phyloP scores from a whole-genome alignment of 306 rosid genomes.

The Luffa acutangula region DNA sequence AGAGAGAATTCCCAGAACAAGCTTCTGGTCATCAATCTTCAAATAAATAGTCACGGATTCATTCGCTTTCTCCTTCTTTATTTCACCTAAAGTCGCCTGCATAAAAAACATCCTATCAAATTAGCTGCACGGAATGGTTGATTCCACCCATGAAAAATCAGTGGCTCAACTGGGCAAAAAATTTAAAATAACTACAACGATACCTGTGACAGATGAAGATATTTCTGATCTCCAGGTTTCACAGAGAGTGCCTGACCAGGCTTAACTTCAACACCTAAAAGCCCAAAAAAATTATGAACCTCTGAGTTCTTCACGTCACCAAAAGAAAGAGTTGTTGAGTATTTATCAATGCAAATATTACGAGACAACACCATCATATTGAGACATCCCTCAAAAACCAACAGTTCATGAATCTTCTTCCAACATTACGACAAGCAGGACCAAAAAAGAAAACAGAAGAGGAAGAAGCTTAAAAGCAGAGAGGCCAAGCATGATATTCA shows the following conservation, averaged over 20 bases:
- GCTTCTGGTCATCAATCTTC: slow-evolving; percentile 46
- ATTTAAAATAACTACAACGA: background rate
- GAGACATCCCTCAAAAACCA: background rate
- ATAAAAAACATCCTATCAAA: background rate
- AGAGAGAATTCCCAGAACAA: slow-evolving; percentile 61
- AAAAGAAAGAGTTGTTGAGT: background rate
- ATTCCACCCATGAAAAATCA: background rate
- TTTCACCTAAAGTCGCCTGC: slow-evolving; percentile 76
- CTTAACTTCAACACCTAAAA: slow-evolving; percentile 79
- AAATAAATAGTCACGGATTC: slow-evolving; percentile 35
- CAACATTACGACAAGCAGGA: background rate
- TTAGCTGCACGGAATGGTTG: background rate
- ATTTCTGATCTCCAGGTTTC: slow-evolving; percentile 18
- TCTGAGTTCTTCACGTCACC: too few species aligned
- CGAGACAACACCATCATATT: background rate
- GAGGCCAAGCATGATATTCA: background rate
- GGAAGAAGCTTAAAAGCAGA: background rate
- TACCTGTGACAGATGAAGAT: slow-evolving; percentile 86
- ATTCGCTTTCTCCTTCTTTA: slow-evolving; percentile 41
- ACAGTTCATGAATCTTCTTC: background rate
- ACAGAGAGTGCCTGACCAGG: slow-evolving; percentile 53
- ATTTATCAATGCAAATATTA: background rate
- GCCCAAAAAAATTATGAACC: background rate
- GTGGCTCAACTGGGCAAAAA: background rate
- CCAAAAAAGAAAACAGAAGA: background rate